phyloP scores from a whole-genome alignment of 176 grass and related monocot genomes.

The Dendrocalamus sinicus region DNA sequence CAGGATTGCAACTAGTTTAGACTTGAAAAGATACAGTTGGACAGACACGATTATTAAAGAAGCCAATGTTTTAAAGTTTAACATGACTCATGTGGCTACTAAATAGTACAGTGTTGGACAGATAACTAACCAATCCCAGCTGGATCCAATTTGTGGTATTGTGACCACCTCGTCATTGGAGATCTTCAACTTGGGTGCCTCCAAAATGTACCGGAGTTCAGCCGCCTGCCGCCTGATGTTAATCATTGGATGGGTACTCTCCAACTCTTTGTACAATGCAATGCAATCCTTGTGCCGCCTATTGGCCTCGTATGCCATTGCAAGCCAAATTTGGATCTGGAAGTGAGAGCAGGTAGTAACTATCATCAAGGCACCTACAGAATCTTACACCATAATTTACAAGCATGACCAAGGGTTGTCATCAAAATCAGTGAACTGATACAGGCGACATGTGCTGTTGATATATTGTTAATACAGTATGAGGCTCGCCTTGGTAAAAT shows the following conservation, averaged over 20 bases:
- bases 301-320: conserved; percentile 97
- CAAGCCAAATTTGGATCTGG: conserved; percentile 99
- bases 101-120: neutral
- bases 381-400: conserved; percentile 1
- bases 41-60: neutral
- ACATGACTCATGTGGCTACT: neutral
- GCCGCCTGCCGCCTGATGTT: conserved; percentile 93
- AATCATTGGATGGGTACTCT: conserved; percentile 79
- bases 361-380: neutral
- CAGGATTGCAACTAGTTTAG: neutral
- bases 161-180: conserved; percentile 97
- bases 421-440: conserved; percentile 22
- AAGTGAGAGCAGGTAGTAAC: conserved; percentile 19
- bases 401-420: neutral
- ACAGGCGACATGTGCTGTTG: neutral
- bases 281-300: conserved; percentile 96
- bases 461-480: neutral
- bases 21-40: neutral
- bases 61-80: neutral
- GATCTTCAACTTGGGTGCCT: conserved; percentile 97
- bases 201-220: conserved; percentile 89
- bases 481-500: neutral
- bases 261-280: conserved; percentile 87
- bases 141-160: conserved; percentile 93
- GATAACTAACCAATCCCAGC: conserved; percentile 85